phyloP scores from a whole-genome alignment of 1,284 basidiomycete species.

The Coniophora puteana region DNA sequence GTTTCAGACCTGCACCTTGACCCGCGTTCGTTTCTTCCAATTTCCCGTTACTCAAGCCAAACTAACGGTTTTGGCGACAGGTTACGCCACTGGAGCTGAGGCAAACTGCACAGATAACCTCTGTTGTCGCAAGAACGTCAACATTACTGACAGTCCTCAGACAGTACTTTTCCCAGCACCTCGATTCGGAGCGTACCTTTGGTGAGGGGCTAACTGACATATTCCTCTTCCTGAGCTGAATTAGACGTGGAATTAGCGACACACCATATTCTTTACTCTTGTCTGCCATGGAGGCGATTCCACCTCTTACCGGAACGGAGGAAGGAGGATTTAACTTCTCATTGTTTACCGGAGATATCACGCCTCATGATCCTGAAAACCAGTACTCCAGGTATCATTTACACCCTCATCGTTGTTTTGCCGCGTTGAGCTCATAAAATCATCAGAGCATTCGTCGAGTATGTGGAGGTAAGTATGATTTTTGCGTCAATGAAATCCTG shows the following conservation, averaged over 20 bases:
- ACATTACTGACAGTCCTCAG: slow-evolving; percentile 49
- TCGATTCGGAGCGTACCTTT: slow-evolving; percentile 59
- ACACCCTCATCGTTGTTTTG: background rate
- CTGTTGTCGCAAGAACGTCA: slow-evolving; percentile 62
- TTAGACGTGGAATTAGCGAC: slow-evolving; percentile 44
- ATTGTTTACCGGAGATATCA: slow-evolving; percentile 75
- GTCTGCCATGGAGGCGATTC: slow-evolving; percentile 65
- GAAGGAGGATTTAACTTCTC: slow-evolving; percentile 60
- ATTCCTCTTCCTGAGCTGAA: background rate
- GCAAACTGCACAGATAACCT: slow-evolving; percentile 63
- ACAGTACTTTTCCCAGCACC: slow-evolving; percentile 51
- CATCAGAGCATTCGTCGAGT: slow-evolving; percentile 43
- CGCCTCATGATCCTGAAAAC: slow-evolving; percentile 67
- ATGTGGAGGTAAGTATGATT: slow-evolving; percentile 45
- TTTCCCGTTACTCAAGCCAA: background rate
- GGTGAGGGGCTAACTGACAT: slow-evolving; percentile 32
- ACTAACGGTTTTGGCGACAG: slow-evolving; percentile 25
- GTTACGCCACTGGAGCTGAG: slow-evolving; percentile 68
- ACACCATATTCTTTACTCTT: slow-evolving; percentile 58
- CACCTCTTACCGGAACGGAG: slow-evolving; percentile 58
- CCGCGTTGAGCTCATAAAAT: background rate
- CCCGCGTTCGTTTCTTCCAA: slow-evolving; percentile 45
- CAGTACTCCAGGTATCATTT: slow-evolving; percentile 51
- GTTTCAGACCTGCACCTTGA: slow-evolving; percentile 78
- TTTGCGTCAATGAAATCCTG: background rate